Evolutionary conservation across 169 alveolate genomes (phyloP).

Genomic region (Cryptosporidium baileyi): DNA sequence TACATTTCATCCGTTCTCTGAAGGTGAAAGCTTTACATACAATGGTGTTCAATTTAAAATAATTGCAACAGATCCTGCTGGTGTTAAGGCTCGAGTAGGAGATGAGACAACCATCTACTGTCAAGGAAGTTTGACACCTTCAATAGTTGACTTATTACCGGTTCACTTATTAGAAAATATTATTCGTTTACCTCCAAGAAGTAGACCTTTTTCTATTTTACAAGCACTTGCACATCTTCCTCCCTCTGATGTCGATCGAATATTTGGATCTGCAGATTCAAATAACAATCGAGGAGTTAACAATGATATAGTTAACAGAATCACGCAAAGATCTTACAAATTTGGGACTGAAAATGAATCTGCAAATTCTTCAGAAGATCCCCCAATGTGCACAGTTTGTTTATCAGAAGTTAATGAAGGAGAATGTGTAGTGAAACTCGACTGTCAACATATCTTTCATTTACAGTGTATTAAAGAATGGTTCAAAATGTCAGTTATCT

Average conservation of each 20-base stretch:
- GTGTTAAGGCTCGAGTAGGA: slow-evolving; percentile 74
- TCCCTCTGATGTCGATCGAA: slow-evolving; percentile 72
- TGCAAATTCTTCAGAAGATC: slow-evolving; percentile 48
- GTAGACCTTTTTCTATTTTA: slow-evolving; percentile 74
- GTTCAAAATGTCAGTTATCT: slow-evolving; percentile 73
- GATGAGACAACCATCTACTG: slow-evolving; percentile 73
- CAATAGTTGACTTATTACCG: slow-evolving; percentile 75
- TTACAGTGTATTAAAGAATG: slow-evolving; percentile 75
- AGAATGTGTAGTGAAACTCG: slow-evolving; percentile 72
- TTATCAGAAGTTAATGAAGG: slow-evolving; percentile 70
- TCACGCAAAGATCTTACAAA: slow-evolving; percentile 49
- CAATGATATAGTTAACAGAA: slow-evolving; percentile 5
- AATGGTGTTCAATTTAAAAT: slow-evolving; percentile 77
- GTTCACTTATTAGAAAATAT: slow-evolving; percentile 72
- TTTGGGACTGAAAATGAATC: neutral
- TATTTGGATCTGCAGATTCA: slow-evolving; percentile 74
- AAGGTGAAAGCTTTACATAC: slow-evolving; percentile 75
- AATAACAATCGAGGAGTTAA: slow-evolving; percentile 60
- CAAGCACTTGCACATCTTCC: slow-evolving; percentile 75
- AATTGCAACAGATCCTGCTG: slow-evolving; percentile 75
- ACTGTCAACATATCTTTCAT: slow-evolving; percentile 75
- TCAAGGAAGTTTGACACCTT: slow-evolving; percentile 74
- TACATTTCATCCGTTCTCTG: slow-evolving; percentile 73
- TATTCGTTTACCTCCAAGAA: slow-evolving; percentile 72
- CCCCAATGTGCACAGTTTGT: slow-evolving; percentile 76